These are phyloP conservation scores for Suillus placidus DNA, from an alignment of 768 basidiomycete species.

Conservation along the genomic window DNA sequence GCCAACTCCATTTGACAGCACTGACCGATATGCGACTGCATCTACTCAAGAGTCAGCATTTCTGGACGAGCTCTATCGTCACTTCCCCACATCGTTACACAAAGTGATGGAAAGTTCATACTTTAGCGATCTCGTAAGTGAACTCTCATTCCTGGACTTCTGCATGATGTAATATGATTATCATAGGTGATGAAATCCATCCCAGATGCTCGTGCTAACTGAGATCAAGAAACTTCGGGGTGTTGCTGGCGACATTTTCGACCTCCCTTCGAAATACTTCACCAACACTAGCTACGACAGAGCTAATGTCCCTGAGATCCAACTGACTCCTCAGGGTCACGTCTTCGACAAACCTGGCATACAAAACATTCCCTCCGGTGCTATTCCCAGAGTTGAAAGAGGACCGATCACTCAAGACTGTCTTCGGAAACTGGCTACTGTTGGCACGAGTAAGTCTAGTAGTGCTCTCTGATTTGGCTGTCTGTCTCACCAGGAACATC, in stretches of 20 bases:
- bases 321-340: no score
- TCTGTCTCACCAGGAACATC: not conserved
- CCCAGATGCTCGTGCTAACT: not conserved
- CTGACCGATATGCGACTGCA: conserved; percentile 1
- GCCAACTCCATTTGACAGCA: conserved; percentile 1
- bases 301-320: no score
- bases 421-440: not conserved
- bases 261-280: no score
- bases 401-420: not conserved
- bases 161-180: not conserved
- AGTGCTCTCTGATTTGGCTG: not conserved
- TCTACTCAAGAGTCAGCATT: not conserved
- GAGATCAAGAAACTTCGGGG: conserved; percentile 3
- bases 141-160: conserved; percentile 1
- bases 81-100: not conserved
- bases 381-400: not conserved
- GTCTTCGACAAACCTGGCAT: no score
- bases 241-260: no score
- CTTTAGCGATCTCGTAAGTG: conserved; percentile 6
- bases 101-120: not conserved
- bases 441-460: not conserved
- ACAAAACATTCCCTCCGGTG: not conserved
- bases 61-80: not conserved
- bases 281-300: no score
- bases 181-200: conserved; percentile 1